Base-by-base conservation (phyloP, 495 filamentous ascomycete genomes). In the Penicillium longicatenatum region DNA sequence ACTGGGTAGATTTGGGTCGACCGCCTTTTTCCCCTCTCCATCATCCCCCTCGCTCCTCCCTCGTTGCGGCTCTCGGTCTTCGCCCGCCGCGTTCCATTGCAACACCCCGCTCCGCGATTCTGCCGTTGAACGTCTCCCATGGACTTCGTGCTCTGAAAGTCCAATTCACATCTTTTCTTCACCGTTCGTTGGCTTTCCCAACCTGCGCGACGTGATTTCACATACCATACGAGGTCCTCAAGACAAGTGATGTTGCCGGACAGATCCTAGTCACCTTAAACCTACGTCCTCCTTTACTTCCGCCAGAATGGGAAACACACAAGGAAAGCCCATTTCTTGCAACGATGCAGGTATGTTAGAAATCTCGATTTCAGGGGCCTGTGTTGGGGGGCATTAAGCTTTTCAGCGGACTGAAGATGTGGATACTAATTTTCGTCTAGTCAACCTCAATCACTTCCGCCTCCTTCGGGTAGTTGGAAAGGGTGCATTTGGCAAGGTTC, bases 401-500 rank as follows among this genome's bases (percentile, higher is more conserved):
- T 17, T 16, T 24, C 49, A 39, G 6, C 8, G 2, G 7, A 31
- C 8, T 11, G 1, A 33, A n/a, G 48, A 48, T 30, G 42, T 24
- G 49, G 43, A 26, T 57, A 35, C 62, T 65, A 29, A 63, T 57
- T n/a, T 6, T 1, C 4, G 19, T 54, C 53, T 50, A 97, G 94
- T 96, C 63, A 97, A 96, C 75, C 87, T 98, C 63, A 97, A 97
- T 66, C 95, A 98, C 70, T 98, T 98, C 70, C 89, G 92, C 63
- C 84, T 98, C 24, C 80, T 98, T 33, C 87, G 94, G 65, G 94
- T 98, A 58, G 94, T 98, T 54, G 94, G 94, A 48, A 96, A 96
- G 70, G 94, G 94, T 66, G 95, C 94, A 19, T 98, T 98, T 74
- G 94, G 94, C 59, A 98, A 98, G 72, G 94, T 98, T 57, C 88